These are phyloP conservation scores for Thelephora terrestris DNA, from an alignment of 1,284 basidiomycete species.

Conservation along the genomic window DNA sequence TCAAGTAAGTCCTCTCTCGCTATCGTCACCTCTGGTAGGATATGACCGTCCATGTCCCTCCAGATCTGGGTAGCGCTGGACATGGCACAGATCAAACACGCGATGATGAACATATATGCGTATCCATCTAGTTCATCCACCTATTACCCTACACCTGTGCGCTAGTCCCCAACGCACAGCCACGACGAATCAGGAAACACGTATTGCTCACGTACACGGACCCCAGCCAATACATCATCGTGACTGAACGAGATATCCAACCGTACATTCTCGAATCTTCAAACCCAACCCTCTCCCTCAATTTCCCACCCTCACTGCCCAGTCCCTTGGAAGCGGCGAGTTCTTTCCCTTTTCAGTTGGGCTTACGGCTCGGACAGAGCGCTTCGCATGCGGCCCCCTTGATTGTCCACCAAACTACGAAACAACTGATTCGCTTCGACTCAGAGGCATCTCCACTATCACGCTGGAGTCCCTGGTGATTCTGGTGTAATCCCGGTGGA, in stretches of 20 bases:
- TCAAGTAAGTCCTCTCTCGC: background rate
- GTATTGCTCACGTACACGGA: background rate
- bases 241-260: conserved; percentile 27
- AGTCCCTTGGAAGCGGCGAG: conserved; percentile 36
- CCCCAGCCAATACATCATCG: no score
- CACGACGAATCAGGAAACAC: no score
- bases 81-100: background rate
- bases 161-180: background rate
- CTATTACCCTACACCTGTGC: no score
- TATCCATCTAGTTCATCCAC: no score
- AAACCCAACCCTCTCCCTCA: conserved; percentile 37
- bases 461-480: no score
- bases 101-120: background rate
- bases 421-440: conserved; percentile 30
- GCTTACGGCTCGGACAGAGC: conserved; percentile 47
- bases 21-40: no score
- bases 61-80: no score
- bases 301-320: conserved; percentile 16
- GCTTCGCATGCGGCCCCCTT: conserved; percentile 94
- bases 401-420: conserved; percentile 73
- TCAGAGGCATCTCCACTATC: no score
- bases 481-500: conserved; percentile 4
- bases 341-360: conserved; percentile 84
- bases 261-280: conserved; percentile 70
- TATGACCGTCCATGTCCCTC: no score